These are phyloP conservation scores for Ophiostoma perfectum DNA, from an alignment of 2,329 filamentous ascomycete genomes.

Conservation along the genomic window DNA sequence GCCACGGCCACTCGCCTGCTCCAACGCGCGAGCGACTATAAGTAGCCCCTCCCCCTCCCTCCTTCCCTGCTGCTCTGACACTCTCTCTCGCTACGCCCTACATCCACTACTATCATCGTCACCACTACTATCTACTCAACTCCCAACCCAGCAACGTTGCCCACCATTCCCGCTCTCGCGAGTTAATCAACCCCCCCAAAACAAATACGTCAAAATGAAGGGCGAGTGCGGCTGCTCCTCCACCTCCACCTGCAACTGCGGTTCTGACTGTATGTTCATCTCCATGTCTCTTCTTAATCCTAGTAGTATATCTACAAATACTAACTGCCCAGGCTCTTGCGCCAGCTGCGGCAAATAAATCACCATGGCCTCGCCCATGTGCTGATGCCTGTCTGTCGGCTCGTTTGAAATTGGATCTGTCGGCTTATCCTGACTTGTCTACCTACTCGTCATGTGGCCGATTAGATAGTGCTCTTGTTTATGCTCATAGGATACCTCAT, in stretches of 20 bases:
- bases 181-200: conserved; percentile 23
- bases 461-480: too few relatives aligned
- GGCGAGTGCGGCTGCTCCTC: conserved; percentile 38
- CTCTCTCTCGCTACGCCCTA: not conserved
- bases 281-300: not conserved
- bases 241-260: conserved; percentile 34
- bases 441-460: too few relatives aligned
- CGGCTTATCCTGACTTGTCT: too few relatives aligned
- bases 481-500: too few relatives aligned
- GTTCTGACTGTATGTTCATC: conserved; percentile 25
- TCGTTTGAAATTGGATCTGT: not conserved
- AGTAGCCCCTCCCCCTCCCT: conserved; percentile 11
- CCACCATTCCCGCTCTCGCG: conserved; percentile 26
- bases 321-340: conserved; percentile 32
- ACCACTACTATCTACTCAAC: not conserved
- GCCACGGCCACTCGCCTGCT: not conserved
- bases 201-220: conserved; percentile 33
- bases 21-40: not conserved
- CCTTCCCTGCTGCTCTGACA: not conserved
- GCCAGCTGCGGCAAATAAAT: conserved; percentile 36
- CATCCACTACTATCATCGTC: not conserved
- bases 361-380: not conserved
- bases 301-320: not conserved
- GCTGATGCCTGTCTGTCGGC: not conserved
- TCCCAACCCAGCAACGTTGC: conserved; percentile 14